phyloP scores from a whole-genome alignment of 805 yeast species.

The Saturnispora galanensis region DNA sequence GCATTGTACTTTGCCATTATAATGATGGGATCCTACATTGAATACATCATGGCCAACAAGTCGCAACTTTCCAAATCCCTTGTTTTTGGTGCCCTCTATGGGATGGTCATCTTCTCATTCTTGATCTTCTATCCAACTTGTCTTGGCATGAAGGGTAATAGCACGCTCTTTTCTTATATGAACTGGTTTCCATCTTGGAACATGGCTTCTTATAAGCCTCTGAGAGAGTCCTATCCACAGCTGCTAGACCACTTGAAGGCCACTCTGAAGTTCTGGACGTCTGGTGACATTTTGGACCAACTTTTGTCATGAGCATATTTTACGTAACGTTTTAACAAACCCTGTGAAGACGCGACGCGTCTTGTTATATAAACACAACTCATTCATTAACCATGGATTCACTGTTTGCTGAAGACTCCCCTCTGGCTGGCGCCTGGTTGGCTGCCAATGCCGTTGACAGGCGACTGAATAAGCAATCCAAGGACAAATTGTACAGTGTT shows the following conservation, averaged over 20 bases:
- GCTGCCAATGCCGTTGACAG: conserved; percentile 77
- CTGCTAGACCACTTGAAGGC: not conserved
- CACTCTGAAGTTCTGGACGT: not conserved
- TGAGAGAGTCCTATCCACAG: not conserved
- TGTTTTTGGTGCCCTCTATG: conserved; percentile 30
- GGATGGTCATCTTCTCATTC: conserved; percentile 42
- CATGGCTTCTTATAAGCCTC: conserved; percentile 10
- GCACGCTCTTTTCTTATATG: conserved; percentile 31
- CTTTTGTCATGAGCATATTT: conserved; percentile 1
- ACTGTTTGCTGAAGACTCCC: conserved; percentile 61
- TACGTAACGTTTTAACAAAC: not conserved
- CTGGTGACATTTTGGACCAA: not conserved
- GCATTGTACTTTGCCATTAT: conserved; percentile 70
- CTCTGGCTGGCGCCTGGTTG: conserved; percentile 83
- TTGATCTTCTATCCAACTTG: conserved; percentile 53
- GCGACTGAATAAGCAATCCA: conserved; percentile 57
- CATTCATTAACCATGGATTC: conserved; percentile 30
- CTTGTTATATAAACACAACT: not conserved
- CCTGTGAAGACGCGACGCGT: conserved; percentile 2
- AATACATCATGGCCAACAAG: conserved; percentile 26
- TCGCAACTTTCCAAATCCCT: conserved; percentile 3
- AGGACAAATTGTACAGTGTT: conserved; percentile 47
- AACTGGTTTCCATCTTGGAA: conserved; percentile 42
- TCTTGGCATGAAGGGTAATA: conserved; percentile 53
- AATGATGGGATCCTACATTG: conserved; percentile 44